Evolutionary conservation across 345 rosid genomes (phyloP).

Genomic region (Combretum micranthum): DNA sequence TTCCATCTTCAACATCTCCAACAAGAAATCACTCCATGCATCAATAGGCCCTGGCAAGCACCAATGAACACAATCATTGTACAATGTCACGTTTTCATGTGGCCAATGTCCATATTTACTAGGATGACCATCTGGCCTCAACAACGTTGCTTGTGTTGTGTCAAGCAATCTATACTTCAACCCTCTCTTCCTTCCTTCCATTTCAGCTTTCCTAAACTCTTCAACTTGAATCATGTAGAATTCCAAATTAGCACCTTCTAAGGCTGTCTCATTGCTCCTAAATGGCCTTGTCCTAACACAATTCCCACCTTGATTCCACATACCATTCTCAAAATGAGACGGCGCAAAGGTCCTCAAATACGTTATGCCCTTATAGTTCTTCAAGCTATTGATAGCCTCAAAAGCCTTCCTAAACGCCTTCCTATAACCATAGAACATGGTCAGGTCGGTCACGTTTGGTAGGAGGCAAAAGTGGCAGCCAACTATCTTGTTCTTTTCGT

Average conservation of each 20-base stretch:
- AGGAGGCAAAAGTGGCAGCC: conserved; percentile 67
- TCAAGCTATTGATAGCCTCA: conserved; percentile 38
- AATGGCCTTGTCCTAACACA: conserved; percentile 56
- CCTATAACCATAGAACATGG: conserved; percentile 54
- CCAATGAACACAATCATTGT: conserved; percentile 92
- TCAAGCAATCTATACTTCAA: conserved; percentile 52
- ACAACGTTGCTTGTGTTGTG: conserved; percentile 43
- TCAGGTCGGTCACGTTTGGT: conserved; percentile 43
- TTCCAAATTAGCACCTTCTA: conserved; percentile 42
- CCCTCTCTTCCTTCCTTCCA: conserved; percentile 45
- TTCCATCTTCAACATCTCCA: conserved; percentile 80
- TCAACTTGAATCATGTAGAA: conserved; percentile 64
- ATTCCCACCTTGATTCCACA: conserved; percentile 79
- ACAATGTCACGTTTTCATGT: conserved; percentile 57
- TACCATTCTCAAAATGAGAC: conserved; percentile 68
- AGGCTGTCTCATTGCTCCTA: conserved; percentile 38
- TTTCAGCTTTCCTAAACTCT: conserved; percentile 54
- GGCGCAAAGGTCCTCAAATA: conserved; percentile 68
- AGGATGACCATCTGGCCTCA: conserved; percentile 88
- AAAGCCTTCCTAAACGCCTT: conserved; percentile 69
- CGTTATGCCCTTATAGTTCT: conserved; percentile 54
- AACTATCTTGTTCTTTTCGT: conserved; percentile 24
- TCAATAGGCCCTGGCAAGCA: conserved; percentile 95
- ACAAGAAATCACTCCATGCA: conserved; percentile 65
- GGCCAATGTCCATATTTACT: conserved; percentile 61